Evolutionary conservation across 2,329 filamentous ascomycete genomes (phyloP).

Genomic region (Neopestalotiopsis sp.): DNA sequence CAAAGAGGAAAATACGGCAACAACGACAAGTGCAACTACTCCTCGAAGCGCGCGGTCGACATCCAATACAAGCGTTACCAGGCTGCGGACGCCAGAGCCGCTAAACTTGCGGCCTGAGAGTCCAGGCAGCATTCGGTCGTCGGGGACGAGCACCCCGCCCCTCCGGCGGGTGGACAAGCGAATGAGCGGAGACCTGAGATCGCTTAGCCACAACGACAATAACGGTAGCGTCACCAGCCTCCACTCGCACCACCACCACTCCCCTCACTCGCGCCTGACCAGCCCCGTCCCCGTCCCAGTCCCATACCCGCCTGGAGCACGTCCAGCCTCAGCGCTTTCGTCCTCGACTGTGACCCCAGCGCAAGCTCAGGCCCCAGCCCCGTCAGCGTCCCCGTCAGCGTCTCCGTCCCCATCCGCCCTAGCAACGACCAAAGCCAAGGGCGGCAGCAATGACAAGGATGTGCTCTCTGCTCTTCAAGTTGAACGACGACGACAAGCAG

Average conservation of each 20-base stretch:
- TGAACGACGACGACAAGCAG: constrained; percentile 4
- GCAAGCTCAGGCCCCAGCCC: background rate
- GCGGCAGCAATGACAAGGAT: background rate
- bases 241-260: constrained; percentile 14
- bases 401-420: background rate
- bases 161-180: constrained; percentile 68
- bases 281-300: background rate
- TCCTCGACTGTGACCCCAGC: background rate
- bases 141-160: constrained; percentile 65
- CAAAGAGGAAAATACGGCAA: constrained; percentile 24
- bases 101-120: constrained; percentile 67
- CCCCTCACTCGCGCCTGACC: background rate
- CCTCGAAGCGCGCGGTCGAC: constrained; percentile 42
- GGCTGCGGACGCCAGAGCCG: constrained; percentile 59
- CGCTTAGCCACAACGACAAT: constrained; percentile 62
- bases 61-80: constrained; percentile 61
- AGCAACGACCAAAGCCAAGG: background rate
- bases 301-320: background rate
- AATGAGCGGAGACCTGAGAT: constrained; percentile 79
- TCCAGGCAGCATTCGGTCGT: constrained; percentile 54
- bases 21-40: constrained; percentile 20
- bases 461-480: background rate
- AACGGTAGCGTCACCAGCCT: constrained; percentile 33
- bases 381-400: background rate
- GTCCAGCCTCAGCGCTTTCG: background rate